Conservation (phyloP, 306 rosid species). For the Dryas alaskensis region DNA sequence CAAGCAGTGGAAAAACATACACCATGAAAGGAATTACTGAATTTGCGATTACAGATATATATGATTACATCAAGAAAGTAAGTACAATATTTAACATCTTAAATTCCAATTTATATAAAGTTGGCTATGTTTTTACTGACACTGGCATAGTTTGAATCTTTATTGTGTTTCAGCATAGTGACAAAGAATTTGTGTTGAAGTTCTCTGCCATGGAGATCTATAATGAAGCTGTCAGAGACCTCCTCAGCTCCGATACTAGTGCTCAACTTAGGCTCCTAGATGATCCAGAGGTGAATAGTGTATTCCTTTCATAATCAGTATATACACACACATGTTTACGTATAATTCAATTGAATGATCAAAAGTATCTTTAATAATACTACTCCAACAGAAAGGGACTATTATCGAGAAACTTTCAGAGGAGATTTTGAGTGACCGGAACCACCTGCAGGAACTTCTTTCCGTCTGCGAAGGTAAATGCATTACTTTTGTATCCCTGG, state of each 20-base stretch:
- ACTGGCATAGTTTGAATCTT: conserved; percentile 23
- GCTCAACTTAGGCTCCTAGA: conserved; percentile 72
- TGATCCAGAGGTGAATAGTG: conserved; percentile 74
- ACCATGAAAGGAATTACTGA: conserved; percentile 85
- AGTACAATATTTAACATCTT: neutral
- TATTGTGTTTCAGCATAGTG: conserved; percentile 53
- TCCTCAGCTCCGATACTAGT: conserved; percentile 44
- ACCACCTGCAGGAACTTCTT: conserved; percentile 62
- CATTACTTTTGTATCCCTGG: neutral
- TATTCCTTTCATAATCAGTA: neutral
- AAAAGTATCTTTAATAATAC: conserved; percentile 8
- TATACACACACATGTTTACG: neutral
- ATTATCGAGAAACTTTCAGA: conserved; percentile 77
- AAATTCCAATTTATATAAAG: neutral
- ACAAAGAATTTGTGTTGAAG: conserved; percentile 62
- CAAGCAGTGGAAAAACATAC: conserved; percentile 97
- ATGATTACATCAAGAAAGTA: conserved; percentile 62
- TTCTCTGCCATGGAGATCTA: conserved; percentile 95
- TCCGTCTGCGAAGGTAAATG: conserved; percentile 62
- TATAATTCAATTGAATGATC: conserved; percentile 19
- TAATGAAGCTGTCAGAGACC: conserved; percentile 87
- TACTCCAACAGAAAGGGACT: conserved; percentile 68
- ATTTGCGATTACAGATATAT: conserved; percentile 64
- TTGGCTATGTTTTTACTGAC: neutral
- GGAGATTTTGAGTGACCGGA: conserved; percentile 56